Evolutionary conservation across 2,329 filamentous ascomycete species (phyloP).

Genomic region (Fusarium staphyleae): DNA sequence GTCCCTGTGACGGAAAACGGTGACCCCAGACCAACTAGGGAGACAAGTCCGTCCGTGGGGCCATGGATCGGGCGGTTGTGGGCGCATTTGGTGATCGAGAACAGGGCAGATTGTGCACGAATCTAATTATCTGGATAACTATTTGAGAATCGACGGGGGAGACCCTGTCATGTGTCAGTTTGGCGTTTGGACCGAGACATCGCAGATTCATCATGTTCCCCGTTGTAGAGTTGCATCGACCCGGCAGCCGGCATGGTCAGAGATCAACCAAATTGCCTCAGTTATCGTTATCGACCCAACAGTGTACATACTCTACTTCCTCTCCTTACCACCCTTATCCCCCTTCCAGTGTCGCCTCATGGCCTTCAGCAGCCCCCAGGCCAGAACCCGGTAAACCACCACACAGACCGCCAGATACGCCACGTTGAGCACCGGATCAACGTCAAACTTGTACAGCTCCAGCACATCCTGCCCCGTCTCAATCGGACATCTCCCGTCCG

Average conservation of each 20-base stretch:
- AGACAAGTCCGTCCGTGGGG: slow-evolving; percentile 23
- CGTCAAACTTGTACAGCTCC: slow-evolving; percentile 70
- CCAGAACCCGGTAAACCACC: slow-evolving; percentile 70
- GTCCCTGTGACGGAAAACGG: slow-evolving; percentile 17
- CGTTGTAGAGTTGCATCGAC: no score
- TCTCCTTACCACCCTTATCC: slow-evolving; percentile 36
- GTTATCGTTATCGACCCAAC: no score
- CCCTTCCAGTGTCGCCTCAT: slow-evolving; percentile 61
- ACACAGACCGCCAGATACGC: slow-evolving; percentile 68
- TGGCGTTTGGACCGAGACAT: no score
- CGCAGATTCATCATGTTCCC: no score
- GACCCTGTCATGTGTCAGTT: no score
- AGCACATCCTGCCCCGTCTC: slow-evolving; percentile 72
- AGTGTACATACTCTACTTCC: slow-evolving; percentile 2
- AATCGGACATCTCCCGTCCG: slow-evolving; percentile 68
- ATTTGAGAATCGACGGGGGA: no score
- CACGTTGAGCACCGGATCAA: slow-evolving; percentile 66
- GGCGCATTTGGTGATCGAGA: no score
- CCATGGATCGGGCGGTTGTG: slow-evolving; percentile 28
- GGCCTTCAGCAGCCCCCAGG: slow-evolving; percentile 64
- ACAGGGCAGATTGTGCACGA: no score
- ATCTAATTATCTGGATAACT: no score
- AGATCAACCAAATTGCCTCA: no score
- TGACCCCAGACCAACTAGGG: slow-evolving; percentile 13
- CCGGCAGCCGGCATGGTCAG: no score